Percentiles rank a stretch among this genome's conserved stretches.
Evolutionary conservation across 352 stramenopile species (phyloP).

Genomic region (Globisporangium irregulare): DNA sequence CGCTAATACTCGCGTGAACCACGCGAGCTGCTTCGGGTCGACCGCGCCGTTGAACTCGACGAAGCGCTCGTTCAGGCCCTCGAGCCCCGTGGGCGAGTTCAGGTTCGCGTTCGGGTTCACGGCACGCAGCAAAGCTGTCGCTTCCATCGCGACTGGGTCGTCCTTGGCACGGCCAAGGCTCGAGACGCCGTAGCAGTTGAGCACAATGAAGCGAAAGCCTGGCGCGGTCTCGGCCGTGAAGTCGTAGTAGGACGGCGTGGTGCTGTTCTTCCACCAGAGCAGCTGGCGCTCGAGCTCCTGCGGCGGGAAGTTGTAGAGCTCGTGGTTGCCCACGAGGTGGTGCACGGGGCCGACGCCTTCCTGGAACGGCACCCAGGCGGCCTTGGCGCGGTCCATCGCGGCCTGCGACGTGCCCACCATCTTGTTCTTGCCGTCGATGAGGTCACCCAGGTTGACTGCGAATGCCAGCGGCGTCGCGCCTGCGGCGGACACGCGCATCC

Average conservation of each 20-base stretch:
- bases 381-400: constrained; percentile 40
- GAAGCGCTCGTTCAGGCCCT: constrained; percentile 43
- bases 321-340: constrained; percentile 83
- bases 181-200: constrained; percentile 72
- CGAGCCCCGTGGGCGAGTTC: constrained; percentile 63
- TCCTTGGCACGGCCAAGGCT: constrained; percentile 45
- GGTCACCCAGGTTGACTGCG: constrained; percentile 75
- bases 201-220: constrained; percentile 55
- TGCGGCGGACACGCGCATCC: constrained; percentile 31
- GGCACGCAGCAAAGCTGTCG: constrained; percentile 31
- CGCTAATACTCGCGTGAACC: constrained; percentile 40
- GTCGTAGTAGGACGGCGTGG: constrained; percentile 55
- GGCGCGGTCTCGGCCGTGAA: constrained; percentile 44
- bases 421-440: constrained; percentile 81
- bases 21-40: constrained; percentile 53
- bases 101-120: constrained; percentile 72
- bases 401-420: constrained; percentile 35
- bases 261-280: constrained; percentile 21
- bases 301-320: constrained; percentile 78
- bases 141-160: constrained; percentile 46
- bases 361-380: constrained; percentile 44
- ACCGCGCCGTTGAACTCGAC: constrained; percentile 80
- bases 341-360: constrained; percentile 49
- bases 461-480: constrained; percentile 34
- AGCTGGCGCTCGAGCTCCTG: constrained; percentile 43